Conservation (phyloP, 352 stramenopile genomes). For the Phytophthora foliorum region DNA sequence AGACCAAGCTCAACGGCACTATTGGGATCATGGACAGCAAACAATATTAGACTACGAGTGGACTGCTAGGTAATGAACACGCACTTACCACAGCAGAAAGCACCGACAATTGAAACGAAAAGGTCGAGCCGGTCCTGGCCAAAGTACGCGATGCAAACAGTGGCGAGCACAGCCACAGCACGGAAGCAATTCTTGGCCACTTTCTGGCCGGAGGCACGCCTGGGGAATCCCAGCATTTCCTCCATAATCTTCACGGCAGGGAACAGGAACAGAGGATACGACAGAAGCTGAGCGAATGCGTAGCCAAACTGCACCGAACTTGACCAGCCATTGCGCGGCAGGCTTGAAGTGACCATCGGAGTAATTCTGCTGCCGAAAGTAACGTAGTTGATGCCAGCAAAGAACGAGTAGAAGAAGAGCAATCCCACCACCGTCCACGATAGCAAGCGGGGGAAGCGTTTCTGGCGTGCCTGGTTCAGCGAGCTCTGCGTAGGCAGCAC, state of each 20-base stretch:
- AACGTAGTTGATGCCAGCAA: constrained; percentile 83
- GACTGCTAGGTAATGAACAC: neutral
- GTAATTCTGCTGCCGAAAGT: constrained; percentile 72
- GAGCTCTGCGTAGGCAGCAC: constrained; percentile 80
- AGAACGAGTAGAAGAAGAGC: constrained; percentile 87
- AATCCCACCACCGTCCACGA: constrained; percentile 72
- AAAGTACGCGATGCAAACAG: constrained; percentile 79
- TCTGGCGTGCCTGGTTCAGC: constrained; percentile 69
- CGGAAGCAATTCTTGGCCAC: constrained; percentile 81
- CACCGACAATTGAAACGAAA: constrained; percentile 86
- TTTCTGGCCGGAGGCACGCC: constrained; percentile 72
- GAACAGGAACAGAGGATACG: constrained; percentile 86
- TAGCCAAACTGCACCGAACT: constrained; percentile 86
- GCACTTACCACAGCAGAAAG: constrained; percentile 81
- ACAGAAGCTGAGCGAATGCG: constrained; percentile 76
- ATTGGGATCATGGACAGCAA: constrained; percentile 25
- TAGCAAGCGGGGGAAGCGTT: constrained; percentile 70
- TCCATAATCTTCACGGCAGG: constrained; percentile 88
- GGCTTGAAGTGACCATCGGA: constrained; percentile 78
- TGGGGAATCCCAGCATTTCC: constrained; percentile 82
- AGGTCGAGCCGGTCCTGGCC: constrained; percentile 78
- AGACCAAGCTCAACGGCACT: constrained; percentile 84
- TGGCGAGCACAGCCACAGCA: constrained; percentile 69
- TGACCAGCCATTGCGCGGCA: constrained; percentile 78
- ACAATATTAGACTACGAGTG: constrained; percentile 10